phyloP scores from a whole-genome alignment of 306 rosid species.

The Notholithocarpus densiflorus region DNA sequence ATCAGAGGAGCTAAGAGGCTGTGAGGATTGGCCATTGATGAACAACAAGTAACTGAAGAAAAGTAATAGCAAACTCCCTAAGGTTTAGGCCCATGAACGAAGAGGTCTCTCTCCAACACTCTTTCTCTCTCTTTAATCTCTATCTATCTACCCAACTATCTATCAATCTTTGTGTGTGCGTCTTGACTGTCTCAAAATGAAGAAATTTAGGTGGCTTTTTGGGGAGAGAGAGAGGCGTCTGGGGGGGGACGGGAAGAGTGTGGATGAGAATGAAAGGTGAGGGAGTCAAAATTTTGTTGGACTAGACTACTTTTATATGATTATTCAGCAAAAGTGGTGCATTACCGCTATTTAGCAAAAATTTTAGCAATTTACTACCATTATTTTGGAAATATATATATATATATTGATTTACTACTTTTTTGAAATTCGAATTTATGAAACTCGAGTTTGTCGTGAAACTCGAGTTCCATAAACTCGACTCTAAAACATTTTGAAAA shows the following conservation, averaged over 20 bases:
- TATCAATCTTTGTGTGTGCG: too few relatives aligned
- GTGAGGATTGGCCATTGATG: constrained; percentile 47
- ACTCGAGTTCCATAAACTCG: too few relatives aligned
- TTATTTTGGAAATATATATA: too few relatives aligned
- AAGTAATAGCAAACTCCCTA: background rate
- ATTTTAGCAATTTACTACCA: too few relatives aligned
- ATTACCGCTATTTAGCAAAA: too few relatives aligned
- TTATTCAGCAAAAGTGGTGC: too few relatives aligned
- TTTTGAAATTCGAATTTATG: too few relatives aligned
- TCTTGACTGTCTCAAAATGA: background rate
- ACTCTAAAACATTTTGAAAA: fast-evolving
- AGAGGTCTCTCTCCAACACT: background rate
- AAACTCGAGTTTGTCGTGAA: too few relatives aligned
- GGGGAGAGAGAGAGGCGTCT: too few relatives aligned
- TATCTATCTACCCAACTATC: too few relatives aligned
- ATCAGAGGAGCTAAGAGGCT: constrained; percentile 30
- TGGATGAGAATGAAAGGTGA: background rate
- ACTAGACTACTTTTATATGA: background rate
- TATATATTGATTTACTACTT: too few relatives aligned
- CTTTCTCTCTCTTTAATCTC: background rate
- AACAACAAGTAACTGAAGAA: constrained; percentile 3
- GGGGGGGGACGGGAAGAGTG: background rate
- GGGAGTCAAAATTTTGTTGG: background rate
- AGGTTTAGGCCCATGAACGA: constrained; percentile 68
- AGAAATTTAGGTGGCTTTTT: background rate